Evolutionary conservation across 768 basidiomycete genomes (phyloP), one percentile per base, ranked within the genome.

Genomic region (Kwoniella bestiolae): DNA sequence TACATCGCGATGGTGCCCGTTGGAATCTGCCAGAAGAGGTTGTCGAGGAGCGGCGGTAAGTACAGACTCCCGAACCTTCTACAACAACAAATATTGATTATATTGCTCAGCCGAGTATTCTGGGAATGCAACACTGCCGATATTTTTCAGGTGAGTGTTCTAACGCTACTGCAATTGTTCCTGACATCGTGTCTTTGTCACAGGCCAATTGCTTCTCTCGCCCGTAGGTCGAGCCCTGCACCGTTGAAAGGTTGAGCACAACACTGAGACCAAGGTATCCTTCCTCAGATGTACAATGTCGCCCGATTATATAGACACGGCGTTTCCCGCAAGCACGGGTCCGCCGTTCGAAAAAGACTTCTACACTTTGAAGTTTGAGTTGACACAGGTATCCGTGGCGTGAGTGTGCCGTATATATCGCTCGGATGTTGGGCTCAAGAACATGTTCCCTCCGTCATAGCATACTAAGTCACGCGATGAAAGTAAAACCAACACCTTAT

Each of bases 11-110:
- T 38, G 63, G 63, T 3, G 63, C 53, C 9, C 38, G 56, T 3
- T 64, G 63, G 63, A 64, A 64, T 49, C 53, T 66, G 3, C 65
- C 65, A 1, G 50, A 35, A 3, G 65, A 66, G 31, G 59, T 66
- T 26, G 59, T 60, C 1, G 65, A 66, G 34, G 65, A 60, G 14
- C 47, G 65, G 21, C 32, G 65, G 50, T 53, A 32, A 23, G 60
- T n/a, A 12, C 38, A 29, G 5, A 5, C 5, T 23, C 14, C 8
- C n/a, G 7, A 14, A 11, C 12, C 45, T 8, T 9, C 57, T 6
- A 12, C 34, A 4, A 23, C 11, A 25, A 11, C n/a, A 18, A 5
- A 28, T 35, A 23, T 35, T 56, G 32, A 55, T 35, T n/a, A 55
- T 12, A 4, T 11, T 23, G 14, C 12, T 18, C 44, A 60, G 59